A percentile compares a stretch with the other conserved stretches of the same genome.
phyloP scores from a whole-genome alignment of 768 basidiomycete species.

The Auriculariales sp. region DNA sequence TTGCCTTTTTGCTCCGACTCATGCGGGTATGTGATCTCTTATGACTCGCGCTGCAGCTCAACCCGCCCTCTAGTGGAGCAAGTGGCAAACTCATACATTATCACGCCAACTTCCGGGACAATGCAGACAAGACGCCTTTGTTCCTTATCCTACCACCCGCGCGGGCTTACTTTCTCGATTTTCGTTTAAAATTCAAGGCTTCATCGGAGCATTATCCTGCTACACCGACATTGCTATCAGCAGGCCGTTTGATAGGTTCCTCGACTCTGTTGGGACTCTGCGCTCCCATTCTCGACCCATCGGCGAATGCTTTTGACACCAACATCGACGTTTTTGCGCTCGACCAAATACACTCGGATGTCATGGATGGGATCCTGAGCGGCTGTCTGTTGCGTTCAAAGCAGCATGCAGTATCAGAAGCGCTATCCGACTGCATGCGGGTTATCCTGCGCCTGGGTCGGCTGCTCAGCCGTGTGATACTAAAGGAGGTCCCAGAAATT shows the following conservation, averaged over 20 bases:
- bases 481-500: slow-evolving; percentile 44
- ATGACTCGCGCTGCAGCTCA: neutral
- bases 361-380: slow-evolving; percentile 62
- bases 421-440: slow-evolving; percentile 48
- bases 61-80: slow-evolving; percentile 37
- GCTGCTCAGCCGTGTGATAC: slow-evolving; percentile 44
- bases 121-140: slow-evolving; percentile 19
- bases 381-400: slow-evolving; percentile 59
- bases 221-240: slow-evolving; percentile 77
- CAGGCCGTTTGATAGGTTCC: slow-evolving; percentile 59
- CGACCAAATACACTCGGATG: slow-evolving; percentile 44
- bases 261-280: slow-evolving; percentile 23
- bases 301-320: slow-evolving; percentile 18
- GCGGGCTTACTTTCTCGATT: slow-evolving; percentile 46
- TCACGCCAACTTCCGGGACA: slow-evolving; percentile 22
- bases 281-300: neutral
- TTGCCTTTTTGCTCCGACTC: slow-evolving; percentile 64
- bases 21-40: slow-evolving; percentile 41
- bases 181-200: slow-evolving; percentile 59
- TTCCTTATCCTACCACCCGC: slow-evolving; percentile 45
- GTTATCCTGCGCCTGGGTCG: slow-evolving; percentile 52
- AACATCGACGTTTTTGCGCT: slow-evolving; percentile 58
- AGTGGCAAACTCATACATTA: slow-evolving; percentile 49
- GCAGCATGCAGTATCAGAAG: slow-evolving; percentile 50
- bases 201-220: slow-evolving; percentile 47